Conservation (phyloP, 106 monocot species). For the Posidonia australis region DNA sequence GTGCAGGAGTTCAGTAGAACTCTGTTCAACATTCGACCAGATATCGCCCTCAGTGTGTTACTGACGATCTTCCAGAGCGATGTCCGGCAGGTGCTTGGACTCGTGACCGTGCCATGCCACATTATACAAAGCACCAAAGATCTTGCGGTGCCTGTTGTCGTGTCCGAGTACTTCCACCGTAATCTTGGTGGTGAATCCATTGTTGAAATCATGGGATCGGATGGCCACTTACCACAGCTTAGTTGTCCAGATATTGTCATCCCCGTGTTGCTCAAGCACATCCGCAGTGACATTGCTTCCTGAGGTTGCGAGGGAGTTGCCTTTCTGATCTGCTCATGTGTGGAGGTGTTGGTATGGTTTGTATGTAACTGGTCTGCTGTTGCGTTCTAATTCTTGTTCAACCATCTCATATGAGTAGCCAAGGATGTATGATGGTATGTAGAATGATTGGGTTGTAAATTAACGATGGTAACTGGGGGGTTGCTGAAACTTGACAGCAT, state of each 20-base stretch:
- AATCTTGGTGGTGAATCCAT: constrained; percentile 72
- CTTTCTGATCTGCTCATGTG: no score
- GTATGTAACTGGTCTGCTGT: no score
- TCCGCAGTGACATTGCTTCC: constrained; percentile 50
- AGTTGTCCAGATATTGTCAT: constrained; percentile 84
- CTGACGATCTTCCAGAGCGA: constrained; percentile 90
- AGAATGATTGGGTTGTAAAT: no score
- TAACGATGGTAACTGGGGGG: no score
- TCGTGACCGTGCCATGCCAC: constrained; percentile 80
- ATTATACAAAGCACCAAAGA: constrained; percentile 91
- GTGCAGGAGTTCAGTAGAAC: constrained; percentile 98
- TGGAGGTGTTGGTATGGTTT: no score
- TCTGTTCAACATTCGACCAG: constrained; percentile 93
- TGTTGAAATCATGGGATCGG: constrained; percentile 83
- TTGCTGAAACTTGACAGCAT: no score
- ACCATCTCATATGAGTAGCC: no score
- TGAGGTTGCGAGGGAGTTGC: no score
- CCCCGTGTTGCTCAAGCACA: constrained; percentile 79
- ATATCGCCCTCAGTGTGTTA: constrained; percentile 71
- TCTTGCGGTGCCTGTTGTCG: constrained; percentile 76
- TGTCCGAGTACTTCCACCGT: constrained; percentile 82
- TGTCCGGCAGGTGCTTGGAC: constrained; percentile 34
- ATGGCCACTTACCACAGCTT: constrained; percentile 91
- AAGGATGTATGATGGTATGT: no score
- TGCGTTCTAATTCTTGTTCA: no score